A percentile compares a stretch with the other conserved stretches of the same genome.
These are phyloP conservation scores for Lavandula angustifolia DNA, from an alignment of 257 asterid genomes.

Conservation along the genomic window DNA sequence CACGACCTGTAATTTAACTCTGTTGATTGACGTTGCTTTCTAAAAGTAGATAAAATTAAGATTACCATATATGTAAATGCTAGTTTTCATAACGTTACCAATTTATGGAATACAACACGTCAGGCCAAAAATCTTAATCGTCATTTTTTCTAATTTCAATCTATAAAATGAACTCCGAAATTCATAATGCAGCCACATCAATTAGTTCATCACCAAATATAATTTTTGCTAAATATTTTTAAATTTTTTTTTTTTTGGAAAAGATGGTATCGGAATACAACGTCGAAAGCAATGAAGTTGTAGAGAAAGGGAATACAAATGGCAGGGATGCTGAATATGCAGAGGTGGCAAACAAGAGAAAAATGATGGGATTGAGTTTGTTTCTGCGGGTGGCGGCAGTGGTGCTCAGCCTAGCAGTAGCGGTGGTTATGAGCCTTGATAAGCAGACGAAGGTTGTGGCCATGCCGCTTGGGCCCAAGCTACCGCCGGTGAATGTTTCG, in stretches of 20 bases:
- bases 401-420: slow-evolving; percentile 44
- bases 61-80: too few relatives aligned
- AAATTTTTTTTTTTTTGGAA: too few relatives aligned
- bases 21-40: too few relatives aligned
- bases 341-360: slow-evolving; percentile 34
- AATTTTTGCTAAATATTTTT: background rate
- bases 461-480: slow-evolving; percentile 29
- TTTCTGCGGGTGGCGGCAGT: slow-evolving; percentile 41
- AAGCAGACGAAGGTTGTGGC: slow-evolving; percentile 39
- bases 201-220: background rate
- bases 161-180: background rate
- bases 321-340: slow-evolving; percentile 22
- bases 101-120: background rate
- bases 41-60: too few relatives aligned
- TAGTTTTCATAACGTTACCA: too few relatives aligned
- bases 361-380: slow-evolving; percentile 32
- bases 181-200: background rate
- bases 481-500: slow-evolving; percentile 45
- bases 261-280: slow-evolving; percentile 28
- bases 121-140: background rate
- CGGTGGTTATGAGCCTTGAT: slow-evolving; percentile 42
- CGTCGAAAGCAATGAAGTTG: slow-evolving; percentile 14
- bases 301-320: slow-evolving; percentile 11
- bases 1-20: too few relatives aligned
- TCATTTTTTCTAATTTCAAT: background rate